phyloP scores from a whole-genome alignment of 2,329 filamentous ascomycete genomes.

The Geosmithia putterillii region DNA sequence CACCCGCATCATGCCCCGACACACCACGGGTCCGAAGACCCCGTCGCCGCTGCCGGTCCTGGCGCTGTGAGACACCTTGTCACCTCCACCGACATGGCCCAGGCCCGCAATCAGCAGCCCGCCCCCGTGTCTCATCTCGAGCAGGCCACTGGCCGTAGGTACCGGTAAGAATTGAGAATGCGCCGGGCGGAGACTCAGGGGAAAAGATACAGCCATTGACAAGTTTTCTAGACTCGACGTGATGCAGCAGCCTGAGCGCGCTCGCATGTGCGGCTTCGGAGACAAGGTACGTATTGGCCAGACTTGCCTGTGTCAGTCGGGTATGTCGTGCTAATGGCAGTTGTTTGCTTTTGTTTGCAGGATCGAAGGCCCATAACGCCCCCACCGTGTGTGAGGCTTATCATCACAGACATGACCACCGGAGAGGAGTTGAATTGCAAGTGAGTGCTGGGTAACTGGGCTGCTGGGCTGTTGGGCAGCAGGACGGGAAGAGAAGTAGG shows the following conservation, averaged over 20 bases:
- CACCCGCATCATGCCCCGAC: not conserved
- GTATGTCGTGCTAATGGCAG: not conserved
- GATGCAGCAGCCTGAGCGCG: constrained; percentile 81
- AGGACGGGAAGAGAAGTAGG: not conserved
- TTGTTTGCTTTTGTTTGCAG: constrained; percentile 29
- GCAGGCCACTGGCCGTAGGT: not conserved
- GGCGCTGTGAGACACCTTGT: not conserved
- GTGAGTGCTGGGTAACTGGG: constrained; percentile 34
- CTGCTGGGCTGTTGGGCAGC: too few relatives aligned
- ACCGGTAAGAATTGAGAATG: not conserved
- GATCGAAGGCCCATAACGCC: constrained; percentile 93
- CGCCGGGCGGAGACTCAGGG: too few relatives aligned
- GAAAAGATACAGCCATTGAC: constrained; percentile 11
- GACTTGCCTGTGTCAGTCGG: not conserved
- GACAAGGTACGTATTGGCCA: constrained; percentile 76
- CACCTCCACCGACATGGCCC: not conserved
- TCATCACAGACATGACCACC: constrained; percentile 62
- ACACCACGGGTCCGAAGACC: too few relatives aligned
- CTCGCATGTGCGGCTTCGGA: constrained; percentile 97
- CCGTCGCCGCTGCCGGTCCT: not conserved
- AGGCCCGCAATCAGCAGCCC: not conserved
- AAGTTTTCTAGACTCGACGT: constrained; percentile 50
- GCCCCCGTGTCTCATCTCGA: not conserved
- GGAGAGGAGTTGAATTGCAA: constrained; percentile 75
- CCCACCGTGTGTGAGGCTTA: constrained; percentile 77